Base-by-base conservation (phyloP, 2,329 filamentous ascomycete genomes). In the Chalaropsis ovoidea region DNA sequence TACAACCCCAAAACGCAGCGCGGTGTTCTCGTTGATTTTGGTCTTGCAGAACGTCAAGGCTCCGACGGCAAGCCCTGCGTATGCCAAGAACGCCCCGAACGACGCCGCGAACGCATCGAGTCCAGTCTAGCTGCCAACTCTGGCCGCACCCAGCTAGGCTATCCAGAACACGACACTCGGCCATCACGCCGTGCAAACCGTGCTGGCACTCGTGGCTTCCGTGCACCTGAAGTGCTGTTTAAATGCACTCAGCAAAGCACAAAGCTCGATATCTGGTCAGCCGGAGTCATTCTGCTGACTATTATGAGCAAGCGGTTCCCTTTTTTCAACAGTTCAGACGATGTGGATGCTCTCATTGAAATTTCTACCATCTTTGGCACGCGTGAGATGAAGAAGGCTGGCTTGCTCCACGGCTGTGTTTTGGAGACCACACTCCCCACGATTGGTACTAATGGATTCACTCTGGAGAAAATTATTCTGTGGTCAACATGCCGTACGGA, bases 311-410 rank as follows among this genome's bases (percentile, higher is more conserved):
- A 88, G 66, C 86, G 94, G 3, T 99, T 99, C 71, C 94, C 94
- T 1, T 99, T 99, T 76, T 99, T 99, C 81, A 96, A 99, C 76
- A 95, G 90, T 58, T 88, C 91, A n/a, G 94, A 99, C 74, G 94
- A 99, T 71, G 88, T 99, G 61, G 94, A 99, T 73, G 94, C 94
- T 63, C 88, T 96, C 82, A 93, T 99, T 70, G 94, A 99, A 75
- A 95, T 99, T 70, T 89, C 92, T 43, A 95, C 90, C 67, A 95
- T 99, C 68, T 96, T 97, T 74, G 94, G 94, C 62, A 81, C 82
- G 52, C 86, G 83, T 72, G 85, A 86, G 67, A 97, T 99, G 93
- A 89, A 87, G 72, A 79, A 83, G 42, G 89, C 88, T 2, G 90
- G 90, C 0, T 79, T 90, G 19, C 79, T 96, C 62, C 94, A 99